These are phyloP conservation scores for Schizosaccharomyces japonicus DNA, from an alignment of 805 yeast species.

Conservation along the genomic window DNA sequence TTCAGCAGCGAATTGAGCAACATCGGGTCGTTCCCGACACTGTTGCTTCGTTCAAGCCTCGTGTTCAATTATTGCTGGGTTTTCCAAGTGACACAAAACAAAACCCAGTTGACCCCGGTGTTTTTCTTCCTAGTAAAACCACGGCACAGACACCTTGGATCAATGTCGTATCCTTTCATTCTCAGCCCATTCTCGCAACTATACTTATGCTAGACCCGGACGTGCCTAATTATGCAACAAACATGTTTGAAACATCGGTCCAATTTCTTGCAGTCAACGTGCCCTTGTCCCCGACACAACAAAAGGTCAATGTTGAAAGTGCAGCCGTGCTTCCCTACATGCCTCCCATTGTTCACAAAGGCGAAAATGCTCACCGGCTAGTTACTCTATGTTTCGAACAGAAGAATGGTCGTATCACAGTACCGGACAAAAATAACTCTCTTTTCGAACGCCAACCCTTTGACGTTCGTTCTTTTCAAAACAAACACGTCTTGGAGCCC, in stretches of 20 bases:
- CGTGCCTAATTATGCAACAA: conserved; percentile 45
- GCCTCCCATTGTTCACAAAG: neutral
- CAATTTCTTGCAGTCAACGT: neutral
- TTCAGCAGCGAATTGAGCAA: conserved; percentile 81
- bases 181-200: conserved; percentile 36
- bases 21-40: conserved; percentile 80
- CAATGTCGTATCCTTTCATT: conserved; percentile 47
- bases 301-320: neutral
- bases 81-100: conserved; percentile 36
- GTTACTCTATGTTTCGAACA: neutral
- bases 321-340: neutral
- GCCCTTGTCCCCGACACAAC: neutral
- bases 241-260: neutral
- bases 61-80: conserved; percentile 46
- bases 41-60: conserved; percentile 64
- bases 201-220: conserved; percentile 76
- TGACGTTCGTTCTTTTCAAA: neutral
- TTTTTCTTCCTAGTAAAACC: conserved; percentile 34
- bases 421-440: neutral
- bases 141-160: conserved; percentile 58
- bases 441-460: neutral
- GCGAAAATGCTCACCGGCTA: neutral
- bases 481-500: neutral
- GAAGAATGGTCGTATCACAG: neutral
- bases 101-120: conserved; percentile 37